Conservation (phyloP, 2,329 filamentous ascomycete species). For the Colletotrichum falcatum region DNA sequence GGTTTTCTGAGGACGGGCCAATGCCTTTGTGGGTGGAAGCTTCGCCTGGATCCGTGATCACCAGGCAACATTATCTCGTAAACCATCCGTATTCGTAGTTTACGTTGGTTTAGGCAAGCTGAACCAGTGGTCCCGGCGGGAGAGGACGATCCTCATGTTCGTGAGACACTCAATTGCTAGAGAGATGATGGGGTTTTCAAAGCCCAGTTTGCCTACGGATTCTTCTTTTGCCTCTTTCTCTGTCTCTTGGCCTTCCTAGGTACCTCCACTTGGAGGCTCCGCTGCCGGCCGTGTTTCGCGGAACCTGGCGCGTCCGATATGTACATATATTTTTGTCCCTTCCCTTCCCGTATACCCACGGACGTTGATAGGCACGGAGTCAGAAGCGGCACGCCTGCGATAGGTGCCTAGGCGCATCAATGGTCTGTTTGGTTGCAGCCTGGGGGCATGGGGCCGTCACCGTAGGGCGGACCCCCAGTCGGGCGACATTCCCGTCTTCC, state of each 20-base stretch:
- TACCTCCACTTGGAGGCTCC: constrained; percentile 34
- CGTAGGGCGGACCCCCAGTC: constrained; percentile 2
- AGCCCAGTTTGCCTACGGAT: constrained; percentile 16
- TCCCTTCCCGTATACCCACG: constrained; percentile 15
- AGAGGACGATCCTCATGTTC: constrained; percentile 32
- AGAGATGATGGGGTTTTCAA: constrained; percentile 31
- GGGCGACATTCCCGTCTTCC: constrained; percentile 7
- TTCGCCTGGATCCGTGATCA: constrained; percentile 17
- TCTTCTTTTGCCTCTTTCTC: constrained; percentile 3
- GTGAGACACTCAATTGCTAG: constrained; percentile 11
- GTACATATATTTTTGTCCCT: neutral
- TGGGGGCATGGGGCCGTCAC: constrained; percentile 3
- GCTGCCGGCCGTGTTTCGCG: constrained; percentile 29
- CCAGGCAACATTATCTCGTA: neutral
- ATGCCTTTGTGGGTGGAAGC: constrained; percentile 5
- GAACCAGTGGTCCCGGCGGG: constrained; percentile 22
- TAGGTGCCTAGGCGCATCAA: constrained; percentile 16
- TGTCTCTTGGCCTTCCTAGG: constrained; percentile 15
- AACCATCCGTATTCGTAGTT: too few relatives aligned
- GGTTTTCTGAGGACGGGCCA: too few relatives aligned
- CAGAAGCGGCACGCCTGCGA: constrained; percentile 26
- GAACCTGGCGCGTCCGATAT: constrained; percentile 25
- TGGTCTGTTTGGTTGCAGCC: constrained; percentile 24
- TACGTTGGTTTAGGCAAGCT: neutral
- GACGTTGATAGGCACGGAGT: constrained; percentile 14